Evolutionary conservation across 2,329 filamentous ascomycete genomes (phyloP).

Genomic region (Colletotrichum simmondsii): DNA sequence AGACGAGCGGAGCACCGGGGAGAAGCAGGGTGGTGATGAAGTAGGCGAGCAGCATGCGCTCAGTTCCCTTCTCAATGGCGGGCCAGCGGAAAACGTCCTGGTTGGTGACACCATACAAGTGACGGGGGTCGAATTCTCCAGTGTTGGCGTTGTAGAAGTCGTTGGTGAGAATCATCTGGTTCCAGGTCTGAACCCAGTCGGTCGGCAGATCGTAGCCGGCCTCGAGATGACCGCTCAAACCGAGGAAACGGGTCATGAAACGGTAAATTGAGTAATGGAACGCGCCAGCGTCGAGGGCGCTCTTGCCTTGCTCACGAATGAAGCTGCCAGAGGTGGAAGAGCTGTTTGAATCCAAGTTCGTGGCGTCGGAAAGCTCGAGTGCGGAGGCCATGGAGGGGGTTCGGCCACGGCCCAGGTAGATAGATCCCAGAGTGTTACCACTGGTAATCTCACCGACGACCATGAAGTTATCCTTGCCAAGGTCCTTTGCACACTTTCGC

Average conservation of each 20-base stretch:
- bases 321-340: conserved; percentile 44
- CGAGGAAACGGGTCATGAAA: conserved; percentile 44
- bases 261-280: conserved; percentile 51
- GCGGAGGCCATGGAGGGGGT: conserved; percentile 45
- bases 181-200: conserved; percentile 62
- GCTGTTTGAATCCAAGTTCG: conserved; percentile 34
- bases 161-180: conserved; percentile 66
- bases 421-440: conserved; percentile 68
- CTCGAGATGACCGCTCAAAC: conserved; percentile 44
- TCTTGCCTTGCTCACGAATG: conserved; percentile 66
- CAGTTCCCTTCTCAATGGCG: conserved; percentile 64
- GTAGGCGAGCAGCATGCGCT: conserved; percentile 66
- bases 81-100: conserved; percentile 76
- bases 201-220: conserved; percentile 44
- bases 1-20: conserved; percentile 68
- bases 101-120: conserved; percentile 73
- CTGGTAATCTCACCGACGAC: conserved; percentile 72
- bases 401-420: conserved; percentile 72
- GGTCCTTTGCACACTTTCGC: conserved; percentile 64
- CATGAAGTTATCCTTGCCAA: conserved; percentile 73
- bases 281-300: conserved; percentile 56
- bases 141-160: conserved; percentile 70
- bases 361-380: conserved; percentile 29
- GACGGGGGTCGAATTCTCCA: conserved; percentile 70
- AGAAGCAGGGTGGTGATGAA: conserved; percentile 70